Evolutionary conservation across 2,329 filamentous ascomycete genomes (phyloP).

Genomic region (Colletotrichum trifolii): DNA sequence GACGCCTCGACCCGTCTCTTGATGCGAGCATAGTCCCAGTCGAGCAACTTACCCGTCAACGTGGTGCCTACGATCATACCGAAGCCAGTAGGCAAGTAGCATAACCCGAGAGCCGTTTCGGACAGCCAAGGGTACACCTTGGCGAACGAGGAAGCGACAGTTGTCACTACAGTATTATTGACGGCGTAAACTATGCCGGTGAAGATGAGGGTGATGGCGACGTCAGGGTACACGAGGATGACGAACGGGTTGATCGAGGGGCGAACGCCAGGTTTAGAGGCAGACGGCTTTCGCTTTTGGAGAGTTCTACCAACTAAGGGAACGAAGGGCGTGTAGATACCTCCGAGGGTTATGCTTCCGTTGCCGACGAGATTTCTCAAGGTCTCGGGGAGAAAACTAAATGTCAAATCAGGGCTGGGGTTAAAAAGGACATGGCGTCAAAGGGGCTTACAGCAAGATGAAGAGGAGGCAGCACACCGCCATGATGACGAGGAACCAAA

Average conservation of each 20-base stretch:
- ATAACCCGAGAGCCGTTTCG: conserved; percentile 46
- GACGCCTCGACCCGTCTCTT: conserved; percentile 32
- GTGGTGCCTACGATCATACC: conserved; percentile 45
- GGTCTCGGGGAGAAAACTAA: conserved; percentile 45
- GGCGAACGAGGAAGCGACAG: conserved; percentile 47
- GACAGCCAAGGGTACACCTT: conserved; percentile 40
- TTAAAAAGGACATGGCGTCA: too few species aligned
- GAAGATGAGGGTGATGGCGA: conserved; percentile 44
- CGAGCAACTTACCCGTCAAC: conserved; percentile 44
- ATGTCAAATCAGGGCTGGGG: too few species aligned
- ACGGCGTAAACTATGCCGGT: conserved; percentile 48
- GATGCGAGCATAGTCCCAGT: conserved; percentile 43
- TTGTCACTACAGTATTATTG: conserved; percentile 49
- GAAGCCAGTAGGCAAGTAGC: conserved; percentile 45
- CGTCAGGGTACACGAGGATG: conserved; percentile 45
- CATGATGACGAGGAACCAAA: conserved; percentile 64
- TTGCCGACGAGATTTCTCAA: conserved; percentile 43
- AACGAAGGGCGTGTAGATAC: conserved; percentile 38
- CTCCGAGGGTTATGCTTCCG: conserved; percentile 38
- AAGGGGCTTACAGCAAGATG: conserved; percentile 40
- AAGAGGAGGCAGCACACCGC: conserved; percentile 49
- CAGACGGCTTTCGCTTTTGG: conserved; percentile 17
- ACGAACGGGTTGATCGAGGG: conserved; percentile 43
- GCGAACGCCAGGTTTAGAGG: conserved; percentile 2
- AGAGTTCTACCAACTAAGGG: conserved; percentile 36